These are phyloP conservation scores for Spathaspora gorwiae DNA, from an alignment of 805 yeast species.

Conservation along the genomic window DNA sequence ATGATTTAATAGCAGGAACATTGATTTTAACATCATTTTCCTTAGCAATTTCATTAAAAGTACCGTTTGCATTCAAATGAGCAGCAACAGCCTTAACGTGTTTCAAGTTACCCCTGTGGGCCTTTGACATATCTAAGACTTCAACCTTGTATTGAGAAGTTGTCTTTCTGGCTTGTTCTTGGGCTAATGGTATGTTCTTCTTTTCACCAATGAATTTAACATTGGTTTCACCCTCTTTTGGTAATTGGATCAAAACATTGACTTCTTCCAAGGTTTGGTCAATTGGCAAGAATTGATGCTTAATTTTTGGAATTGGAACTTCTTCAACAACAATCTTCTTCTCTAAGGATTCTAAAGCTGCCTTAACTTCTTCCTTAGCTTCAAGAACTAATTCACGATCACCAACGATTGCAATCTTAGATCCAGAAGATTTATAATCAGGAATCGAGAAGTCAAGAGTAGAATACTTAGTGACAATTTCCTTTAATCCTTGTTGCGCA, in stretches of 20 bases:
- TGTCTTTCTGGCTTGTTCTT: conserved; percentile 53
- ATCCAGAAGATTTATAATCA: conserved; percentile 30
- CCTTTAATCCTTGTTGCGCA: conserved; percentile 27
- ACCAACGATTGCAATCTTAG: conserved; percentile 56
- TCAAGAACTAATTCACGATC: conserved; percentile 59
- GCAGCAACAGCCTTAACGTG: conserved; percentile 78
- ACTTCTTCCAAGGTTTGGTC: conserved; percentile 48
- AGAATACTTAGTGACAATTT: conserved; percentile 18
- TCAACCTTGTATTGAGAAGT: conserved; percentile 60
- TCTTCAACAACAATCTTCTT: conserved; percentile 46
- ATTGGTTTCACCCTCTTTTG: conserved; percentile 41
- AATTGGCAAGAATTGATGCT: conserved; percentile 66
- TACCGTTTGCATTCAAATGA: conserved; percentile 52
- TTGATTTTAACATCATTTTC: conserved; percentile 33
- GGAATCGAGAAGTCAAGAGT: conserved; percentile 33
- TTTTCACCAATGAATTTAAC: conserved; percentile 64
- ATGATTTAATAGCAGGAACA: conserved; percentile 33
- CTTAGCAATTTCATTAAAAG: conserved; percentile 38
- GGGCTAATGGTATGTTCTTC: conserved; percentile 54
- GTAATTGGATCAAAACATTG: conserved; percentile 55
- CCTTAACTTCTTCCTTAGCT: conserved; percentile 50
- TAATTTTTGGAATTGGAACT: conserved; percentile 59
- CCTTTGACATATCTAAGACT: conserved; percentile 76
- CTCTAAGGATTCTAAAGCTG: conserved; percentile 41
- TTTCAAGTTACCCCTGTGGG: conserved; percentile 72